phyloP scores from a whole-genome alignment of 441 rosid species.

The Aquilaria agallochum region DNA sequence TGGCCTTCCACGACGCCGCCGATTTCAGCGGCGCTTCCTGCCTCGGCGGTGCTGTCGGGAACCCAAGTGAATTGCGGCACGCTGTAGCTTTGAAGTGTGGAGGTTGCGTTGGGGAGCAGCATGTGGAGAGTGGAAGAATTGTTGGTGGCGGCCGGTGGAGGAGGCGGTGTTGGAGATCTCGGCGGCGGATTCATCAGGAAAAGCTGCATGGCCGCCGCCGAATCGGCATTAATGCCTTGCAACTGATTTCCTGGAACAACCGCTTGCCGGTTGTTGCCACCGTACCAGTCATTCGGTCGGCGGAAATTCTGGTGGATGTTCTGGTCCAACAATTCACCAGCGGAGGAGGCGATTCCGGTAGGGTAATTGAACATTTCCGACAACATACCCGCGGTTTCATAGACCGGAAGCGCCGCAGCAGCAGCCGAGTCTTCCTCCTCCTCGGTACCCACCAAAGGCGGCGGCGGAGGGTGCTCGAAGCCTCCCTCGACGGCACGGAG shows the following conservation, averaged over 20 bases:
- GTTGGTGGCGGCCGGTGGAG: slow-evolving; percentile 26
- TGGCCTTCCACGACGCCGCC: slow-evolving; percentile 63
- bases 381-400: slow-evolving; percentile 81
- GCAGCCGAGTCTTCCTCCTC: slow-evolving; percentile 50
- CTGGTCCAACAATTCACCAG: slow-evolving; percentile 47
- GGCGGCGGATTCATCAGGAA: slow-evolving; percentile 76
- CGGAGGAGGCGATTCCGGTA: slow-evolving; percentile 34
- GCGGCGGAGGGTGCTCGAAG: slow-evolving; percentile 33
- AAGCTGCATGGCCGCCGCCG: slow-evolving; percentile 92
- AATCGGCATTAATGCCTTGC: slow-evolving; percentile 55
- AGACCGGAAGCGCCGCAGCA: slow-evolving; percentile 51
- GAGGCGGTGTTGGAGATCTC: slow-evolving; percentile 69
- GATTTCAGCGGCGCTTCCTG: slow-evolving; percentile 37
- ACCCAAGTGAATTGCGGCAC: slow-evolving; percentile 64
- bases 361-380: slow-evolving; percentile 93
- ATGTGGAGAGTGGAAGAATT: slow-evolving; percentile 73
- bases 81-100: slow-evolving; percentile 45
- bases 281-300: slow-evolving; percentile 34
- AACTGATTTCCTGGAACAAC: slow-evolving; percentile 23
- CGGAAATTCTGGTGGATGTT: slow-evolving; percentile 40
- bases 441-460: slow-evolving; percentile 44
- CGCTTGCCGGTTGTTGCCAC: slow-evolving; percentile 24
- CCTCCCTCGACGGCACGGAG: slow-evolving; percentile 34
- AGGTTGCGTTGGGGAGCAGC: slow-evolving; percentile 65
- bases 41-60: slow-evolving; percentile 36